Conservation (phyloP, 2,329 filamentous ascomycete genomes). For the Rhexocercosporidium sp. region DNA sequence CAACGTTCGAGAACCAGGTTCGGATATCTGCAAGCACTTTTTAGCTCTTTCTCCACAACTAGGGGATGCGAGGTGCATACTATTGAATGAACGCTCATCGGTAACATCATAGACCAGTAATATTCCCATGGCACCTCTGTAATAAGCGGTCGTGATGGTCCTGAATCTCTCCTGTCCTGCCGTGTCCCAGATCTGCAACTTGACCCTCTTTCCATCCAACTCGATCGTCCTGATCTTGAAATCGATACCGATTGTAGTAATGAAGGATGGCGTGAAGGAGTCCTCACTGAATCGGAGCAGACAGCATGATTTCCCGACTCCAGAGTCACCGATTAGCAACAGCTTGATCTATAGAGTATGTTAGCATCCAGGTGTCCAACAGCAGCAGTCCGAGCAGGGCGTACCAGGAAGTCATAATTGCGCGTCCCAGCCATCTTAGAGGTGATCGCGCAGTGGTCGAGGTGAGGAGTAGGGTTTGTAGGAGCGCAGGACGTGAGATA, state of each 20-base stretch:
- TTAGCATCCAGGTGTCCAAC: conserved; percentile 14
- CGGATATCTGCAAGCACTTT: conserved; percentile 75
- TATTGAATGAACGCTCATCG: conserved; percentile 99
- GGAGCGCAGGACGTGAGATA: conserved; percentile 13
- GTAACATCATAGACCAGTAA: conserved; percentile 98
- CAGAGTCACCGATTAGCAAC: conserved; percentile 99
- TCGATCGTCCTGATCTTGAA: conserved; percentile 99
- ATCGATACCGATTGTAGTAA: conserved; percentile 99
- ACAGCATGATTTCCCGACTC: conserved; percentile 99
- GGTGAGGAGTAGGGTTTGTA: conserved; percentile 7
- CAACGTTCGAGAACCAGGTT: conserved; percentile 99
- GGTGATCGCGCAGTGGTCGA: conserved; percentile 27
- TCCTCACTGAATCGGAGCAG: conserved; percentile 98
- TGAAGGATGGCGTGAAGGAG: conserved; percentile 99
- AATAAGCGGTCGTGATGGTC: conserved; percentile 98
- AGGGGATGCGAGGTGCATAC: conserved; percentile 47
- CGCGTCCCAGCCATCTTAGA: conserved; percentile 87
- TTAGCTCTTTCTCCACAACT: conserved; percentile 12
- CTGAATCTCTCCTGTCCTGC: conserved; percentile 98
- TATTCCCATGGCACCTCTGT: conserved; percentile 97
- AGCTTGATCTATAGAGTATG: conserved; percentile 73
- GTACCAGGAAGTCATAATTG: conserved; percentile 98
- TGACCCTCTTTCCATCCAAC: conserved; percentile 97
- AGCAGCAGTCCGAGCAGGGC: conserved; percentile 18
- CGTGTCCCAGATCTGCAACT: conserved; percentile 99